phyloP scores from a whole-genome alignment of 2,329 filamentous ascomycete species.

The Furcasterigmium furcatum region DNA sequence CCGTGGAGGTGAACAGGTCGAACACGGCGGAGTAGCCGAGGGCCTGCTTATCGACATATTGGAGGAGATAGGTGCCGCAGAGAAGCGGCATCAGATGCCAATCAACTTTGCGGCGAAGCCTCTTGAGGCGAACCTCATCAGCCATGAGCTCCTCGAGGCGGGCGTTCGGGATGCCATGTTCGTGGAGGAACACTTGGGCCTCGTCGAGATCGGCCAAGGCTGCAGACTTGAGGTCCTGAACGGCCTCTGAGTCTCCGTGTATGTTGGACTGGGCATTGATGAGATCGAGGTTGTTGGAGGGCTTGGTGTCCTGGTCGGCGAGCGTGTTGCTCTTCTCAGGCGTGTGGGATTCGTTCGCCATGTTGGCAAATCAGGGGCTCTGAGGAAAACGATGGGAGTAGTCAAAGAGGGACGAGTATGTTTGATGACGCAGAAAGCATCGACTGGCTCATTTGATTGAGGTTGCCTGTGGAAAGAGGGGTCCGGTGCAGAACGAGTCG shows the following conservation, averaged over 20 bases:
- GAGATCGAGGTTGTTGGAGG: neutral
- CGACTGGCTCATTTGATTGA: too few species aligned
- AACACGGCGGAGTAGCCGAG: conserved; percentile 9
- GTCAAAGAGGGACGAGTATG: too few species aligned
- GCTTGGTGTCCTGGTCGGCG: neutral
- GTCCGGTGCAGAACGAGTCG: too few species aligned
- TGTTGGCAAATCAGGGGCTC: too few species aligned
- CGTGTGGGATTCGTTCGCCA: neutral
- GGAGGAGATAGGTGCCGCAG: conserved; percentile 29
- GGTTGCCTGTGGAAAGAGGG: too few species aligned
- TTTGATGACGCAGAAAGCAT: too few species aligned
- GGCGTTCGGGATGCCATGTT: conserved; percentile 38
- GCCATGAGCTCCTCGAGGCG: conserved; percentile 39
- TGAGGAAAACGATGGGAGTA: too few species aligned
- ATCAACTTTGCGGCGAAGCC: conserved; percentile 42
- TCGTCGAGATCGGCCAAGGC: conserved; percentile 36
- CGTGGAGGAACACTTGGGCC: conserved; percentile 43
- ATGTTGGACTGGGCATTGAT: neutral
- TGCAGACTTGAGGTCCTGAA: neutral
- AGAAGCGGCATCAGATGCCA: conserved; percentile 47
- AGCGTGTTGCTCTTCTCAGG: neutral
- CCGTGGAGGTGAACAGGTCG: conserved; percentile 21
- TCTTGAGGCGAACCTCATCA: conserved; percentile 28
- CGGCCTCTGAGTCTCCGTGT: neutral
- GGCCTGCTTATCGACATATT: conserved; percentile 8